Percentiles rank a stretch among this genome's conserved stretches.
These are phyloP conservation scores for Nemania bipapillata DNA, from an alignment of 2,329 filamentous ascomycete species.

Conservation along the genomic window DNA sequence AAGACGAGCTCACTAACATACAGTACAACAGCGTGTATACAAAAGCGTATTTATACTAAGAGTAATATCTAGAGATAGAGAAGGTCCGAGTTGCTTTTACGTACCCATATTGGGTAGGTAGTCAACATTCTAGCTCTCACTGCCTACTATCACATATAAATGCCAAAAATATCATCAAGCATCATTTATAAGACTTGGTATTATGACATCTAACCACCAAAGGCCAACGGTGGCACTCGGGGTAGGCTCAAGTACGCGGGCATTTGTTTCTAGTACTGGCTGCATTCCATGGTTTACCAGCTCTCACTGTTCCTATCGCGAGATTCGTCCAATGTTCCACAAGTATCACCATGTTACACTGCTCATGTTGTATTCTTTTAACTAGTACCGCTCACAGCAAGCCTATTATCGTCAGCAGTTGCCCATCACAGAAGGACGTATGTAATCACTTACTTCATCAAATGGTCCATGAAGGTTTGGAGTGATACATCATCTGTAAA, in stretches of 20 bases:
- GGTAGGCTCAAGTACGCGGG: slow-evolving; percentile 11
- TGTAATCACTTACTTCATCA: slow-evolving; percentile 87
- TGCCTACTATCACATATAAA: not conserved
- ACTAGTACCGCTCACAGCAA: slow-evolving; percentile 73
- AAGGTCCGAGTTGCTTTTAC: no score
- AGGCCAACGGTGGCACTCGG: not conserved
- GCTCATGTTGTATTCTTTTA: slow-evolving; percentile 50
- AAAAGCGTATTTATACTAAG: no score
- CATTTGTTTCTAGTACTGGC: slow-evolving; percentile 24
- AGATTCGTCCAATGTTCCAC: slow-evolving; percentile 4
- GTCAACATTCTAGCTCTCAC: not conserved
- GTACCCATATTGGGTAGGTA: not conserved
- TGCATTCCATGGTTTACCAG: slow-evolving; percentile 16
- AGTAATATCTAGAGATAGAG: no score
- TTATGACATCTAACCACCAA: not conserved
- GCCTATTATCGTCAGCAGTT: slow-evolving; percentile 48
- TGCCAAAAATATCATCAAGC: not conserved
- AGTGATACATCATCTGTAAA: slow-evolving; percentile 98
- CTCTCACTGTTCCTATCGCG: slow-evolving; percentile 9
- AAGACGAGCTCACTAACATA: no score
- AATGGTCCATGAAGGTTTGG: slow-evolving; percentile 98
- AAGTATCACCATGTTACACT: not conserved
- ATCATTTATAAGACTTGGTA: not conserved
- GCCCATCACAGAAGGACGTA: not conserved
- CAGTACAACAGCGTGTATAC: no score